phyloP scores from a whole-genome alignment of 768 basidiomycete genomes.

The Tricholoma sp. region DNA sequence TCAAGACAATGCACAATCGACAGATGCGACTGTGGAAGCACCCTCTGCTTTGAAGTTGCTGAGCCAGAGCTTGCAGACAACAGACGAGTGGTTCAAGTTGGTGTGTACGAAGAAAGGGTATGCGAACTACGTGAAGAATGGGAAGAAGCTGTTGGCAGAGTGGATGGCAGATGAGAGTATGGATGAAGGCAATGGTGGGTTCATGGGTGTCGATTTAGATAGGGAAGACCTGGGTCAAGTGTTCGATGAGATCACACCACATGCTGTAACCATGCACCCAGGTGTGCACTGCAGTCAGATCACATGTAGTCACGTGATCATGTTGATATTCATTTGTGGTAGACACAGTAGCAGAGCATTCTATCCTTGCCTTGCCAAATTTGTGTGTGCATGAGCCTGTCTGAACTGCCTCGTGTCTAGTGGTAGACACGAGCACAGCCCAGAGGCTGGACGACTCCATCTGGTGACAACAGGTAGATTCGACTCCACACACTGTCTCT shows the following conservation, averaged over 20 bases:
- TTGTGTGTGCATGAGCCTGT: too few species aligned
- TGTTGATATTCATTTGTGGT: too few species aligned
- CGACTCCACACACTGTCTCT: too few species aligned
- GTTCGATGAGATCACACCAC: slow-evolving; percentile 8
- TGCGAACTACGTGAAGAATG: slow-evolving; percentile 15
- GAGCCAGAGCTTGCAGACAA: slow-evolving; percentile 11
- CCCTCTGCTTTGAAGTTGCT: slow-evolving; percentile 1
- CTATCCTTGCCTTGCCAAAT: too few species aligned
- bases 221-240: neutral
- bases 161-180: neutral
- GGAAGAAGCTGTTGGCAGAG: slow-evolving; percentile 6
- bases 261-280: too few species aligned
- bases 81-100: slow-evolving; percentile 17
- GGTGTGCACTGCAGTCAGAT: too few species aligned
- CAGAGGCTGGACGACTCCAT: too few species aligned
- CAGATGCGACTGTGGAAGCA: neutral
- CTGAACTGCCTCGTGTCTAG: too few species aligned
- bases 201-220: neutral
- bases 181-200: neutral
- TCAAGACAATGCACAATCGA: neutral
- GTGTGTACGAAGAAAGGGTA: slow-evolving; percentile 13
- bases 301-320: too few species aligned
- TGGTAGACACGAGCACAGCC: too few species aligned
- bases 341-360: too few species aligned
- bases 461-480: too few species aligned